Percentiles rank a stretch among this genome's conserved stretches.
phyloP scores from a whole-genome alignment of 768 basidiomycete species.

The Suillus americanus region DNA sequence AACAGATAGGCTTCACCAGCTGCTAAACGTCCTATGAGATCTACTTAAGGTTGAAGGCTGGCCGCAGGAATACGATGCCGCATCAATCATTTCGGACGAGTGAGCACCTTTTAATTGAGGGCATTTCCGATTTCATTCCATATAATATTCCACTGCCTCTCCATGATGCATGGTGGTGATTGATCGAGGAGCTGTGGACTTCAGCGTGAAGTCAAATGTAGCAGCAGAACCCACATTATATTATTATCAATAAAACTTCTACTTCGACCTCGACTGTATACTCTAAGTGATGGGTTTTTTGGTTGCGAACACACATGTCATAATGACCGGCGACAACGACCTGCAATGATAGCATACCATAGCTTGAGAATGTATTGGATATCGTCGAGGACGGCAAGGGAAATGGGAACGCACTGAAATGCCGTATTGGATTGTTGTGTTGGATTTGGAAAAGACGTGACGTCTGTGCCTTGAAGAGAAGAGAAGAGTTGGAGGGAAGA shows the following conservation, averaged over 20 bases:
- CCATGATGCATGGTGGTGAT: not conserved
- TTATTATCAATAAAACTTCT: not conserved
- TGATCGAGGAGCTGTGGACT: not conserved
- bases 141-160: not conserved
- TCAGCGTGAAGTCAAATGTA: not conserved
- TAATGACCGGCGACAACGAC: not conserved
- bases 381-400: not conserved
- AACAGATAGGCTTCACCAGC: not conserved
- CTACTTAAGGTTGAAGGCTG: not conserved
- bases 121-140: not conserved
- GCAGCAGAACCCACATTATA: not conserved
- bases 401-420: not conserved
- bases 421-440: not conserved
- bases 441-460: not conserved
- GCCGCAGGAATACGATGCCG: not conserved
- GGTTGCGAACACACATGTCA: not conserved
- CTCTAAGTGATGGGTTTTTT: not conserved
- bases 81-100: not conserved
- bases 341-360: not conserved
- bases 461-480: not conserved
- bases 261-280: not conserved
- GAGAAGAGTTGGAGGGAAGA: not conserved
- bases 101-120: not conserved
- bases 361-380: not conserved
- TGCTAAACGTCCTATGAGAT: not conserved